Evolutionary conservation across 2,329 filamentous ascomycete species (phyloP).

Genomic region (Colletotrichum siamense): DNA sequence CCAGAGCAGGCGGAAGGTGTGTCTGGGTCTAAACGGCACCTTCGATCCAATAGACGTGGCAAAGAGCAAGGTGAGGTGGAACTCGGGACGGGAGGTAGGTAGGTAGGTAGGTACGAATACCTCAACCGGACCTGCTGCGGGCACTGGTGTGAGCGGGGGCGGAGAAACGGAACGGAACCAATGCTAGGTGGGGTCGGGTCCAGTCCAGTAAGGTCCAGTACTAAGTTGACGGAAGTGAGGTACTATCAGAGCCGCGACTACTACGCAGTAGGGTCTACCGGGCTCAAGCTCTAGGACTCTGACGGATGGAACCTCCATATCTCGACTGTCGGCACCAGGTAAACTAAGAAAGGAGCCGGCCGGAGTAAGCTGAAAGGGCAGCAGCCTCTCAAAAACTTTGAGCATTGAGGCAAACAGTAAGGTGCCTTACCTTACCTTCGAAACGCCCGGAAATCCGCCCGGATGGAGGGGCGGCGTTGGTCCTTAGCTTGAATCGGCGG

Average conservation of each 20-base stretch:
- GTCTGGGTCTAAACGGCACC: neutral
- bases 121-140: neutral
- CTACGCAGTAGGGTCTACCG: neutral
- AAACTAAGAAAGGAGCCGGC: neutral
- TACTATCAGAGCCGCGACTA: neutral
- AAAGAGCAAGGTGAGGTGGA: neutral
- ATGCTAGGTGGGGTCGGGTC: neutral
- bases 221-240: neutral
- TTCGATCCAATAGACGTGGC: neutral
- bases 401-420: neutral
- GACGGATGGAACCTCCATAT: neutral
- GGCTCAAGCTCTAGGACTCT: neutral
- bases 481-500: no score
- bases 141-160: neutral
- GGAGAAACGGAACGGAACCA: constrained; percentile 2
- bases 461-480: neutral
- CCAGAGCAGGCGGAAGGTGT: neutral
- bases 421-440: neutral
- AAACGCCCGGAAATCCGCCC: neutral
- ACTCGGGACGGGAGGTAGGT: neutral
- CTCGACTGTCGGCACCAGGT: neutral
- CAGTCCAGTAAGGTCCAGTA: neutral
- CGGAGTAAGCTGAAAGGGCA: neutral
- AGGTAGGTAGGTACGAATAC: neutral
- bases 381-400: neutral